Conservation (phyloP, 371 early-diverging fungal species). For the Zychaea mexicana region DNA sequence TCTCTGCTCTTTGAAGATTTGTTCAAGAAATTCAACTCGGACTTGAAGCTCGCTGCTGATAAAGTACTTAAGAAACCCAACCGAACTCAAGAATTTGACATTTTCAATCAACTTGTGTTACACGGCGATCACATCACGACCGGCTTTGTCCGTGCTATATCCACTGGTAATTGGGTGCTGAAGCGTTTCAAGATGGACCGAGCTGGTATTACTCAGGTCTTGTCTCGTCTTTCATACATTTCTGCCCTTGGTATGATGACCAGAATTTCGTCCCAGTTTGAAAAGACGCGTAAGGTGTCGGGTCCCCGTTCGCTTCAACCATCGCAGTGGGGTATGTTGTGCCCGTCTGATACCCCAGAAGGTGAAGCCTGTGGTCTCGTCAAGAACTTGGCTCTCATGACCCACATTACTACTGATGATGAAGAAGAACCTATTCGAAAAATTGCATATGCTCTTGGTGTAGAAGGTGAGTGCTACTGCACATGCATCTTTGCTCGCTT, state of each 20-base stretch:
- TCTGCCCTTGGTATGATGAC: constrained; percentile 99
- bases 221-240: constrained; percentile 96
- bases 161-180: constrained; percentile 99
- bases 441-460: constrained; percentile 82
- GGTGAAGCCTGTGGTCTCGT: constrained; percentile 99
- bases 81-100: constrained; percentile 96
- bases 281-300: constrained; percentile 99
- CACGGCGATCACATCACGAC: constrained; percentile 94
- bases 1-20: constrained; percentile 99
- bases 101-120: constrained; percentile 80
- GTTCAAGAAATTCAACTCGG: constrained; percentile 97
- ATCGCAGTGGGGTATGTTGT: constrained; percentile 99
- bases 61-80: constrained; percentile 93
- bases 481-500: background rate
- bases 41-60: constrained; percentile 90
- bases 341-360: constrained; percentile 99
- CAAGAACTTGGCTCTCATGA: constrained; percentile 99
- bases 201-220: constrained; percentile 98
- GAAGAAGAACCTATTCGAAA: constrained; percentile 80
- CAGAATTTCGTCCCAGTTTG: constrained; percentile 98
- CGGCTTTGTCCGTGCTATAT: constrained; percentile 96
- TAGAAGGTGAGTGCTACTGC: constrained; percentile 74
- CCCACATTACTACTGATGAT: constrained; percentile 98
- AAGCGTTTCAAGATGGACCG: constrained; percentile 99
- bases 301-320: constrained; percentile 99